Conservation (phyloP, 257 asterid genomes). For the Sherardia arvensis region DNA sequence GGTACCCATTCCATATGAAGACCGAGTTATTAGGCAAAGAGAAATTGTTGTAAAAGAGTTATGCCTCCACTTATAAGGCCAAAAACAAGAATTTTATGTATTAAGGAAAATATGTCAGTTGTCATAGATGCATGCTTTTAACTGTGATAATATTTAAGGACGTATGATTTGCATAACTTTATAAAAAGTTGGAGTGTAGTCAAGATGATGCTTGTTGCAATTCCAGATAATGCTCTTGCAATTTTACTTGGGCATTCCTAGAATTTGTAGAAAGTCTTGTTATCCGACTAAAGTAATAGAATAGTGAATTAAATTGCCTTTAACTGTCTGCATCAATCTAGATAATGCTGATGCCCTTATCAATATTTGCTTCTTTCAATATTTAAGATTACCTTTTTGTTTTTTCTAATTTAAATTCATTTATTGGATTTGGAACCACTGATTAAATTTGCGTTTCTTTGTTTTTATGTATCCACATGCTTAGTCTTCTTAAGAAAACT, state of each 20-base stretch:
- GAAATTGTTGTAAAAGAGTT: not conserved
- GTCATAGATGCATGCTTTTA: not conserved
- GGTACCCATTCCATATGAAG: no score
- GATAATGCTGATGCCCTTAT: not conserved
- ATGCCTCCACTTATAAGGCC: no score
- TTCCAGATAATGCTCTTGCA: not conserved
- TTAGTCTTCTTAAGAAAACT: slow-evolving; percentile 3
- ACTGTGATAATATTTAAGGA: not conserved
- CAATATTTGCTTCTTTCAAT: not conserved
- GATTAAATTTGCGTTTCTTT: not conserved
- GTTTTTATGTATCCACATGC: not conserved
- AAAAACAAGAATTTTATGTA: no score
- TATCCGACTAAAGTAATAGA: not conserved
- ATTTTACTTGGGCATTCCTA: not conserved
- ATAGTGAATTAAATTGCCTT: not conserved
- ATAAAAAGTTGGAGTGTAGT: not conserved
- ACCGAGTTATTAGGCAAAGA: no score
- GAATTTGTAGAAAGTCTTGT: not conserved
- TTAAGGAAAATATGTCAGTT: not conserved
- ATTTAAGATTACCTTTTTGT: not conserved
- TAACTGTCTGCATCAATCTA: not conserved
- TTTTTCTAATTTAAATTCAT: not conserved
- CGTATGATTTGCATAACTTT: not conserved
- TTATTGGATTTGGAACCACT: not conserved
- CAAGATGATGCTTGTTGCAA: not conserved